Base-by-base conservation (phyloP, 2,329 filamentous ascomycete species). In the Chrysoporthe cubensis region DNA sequence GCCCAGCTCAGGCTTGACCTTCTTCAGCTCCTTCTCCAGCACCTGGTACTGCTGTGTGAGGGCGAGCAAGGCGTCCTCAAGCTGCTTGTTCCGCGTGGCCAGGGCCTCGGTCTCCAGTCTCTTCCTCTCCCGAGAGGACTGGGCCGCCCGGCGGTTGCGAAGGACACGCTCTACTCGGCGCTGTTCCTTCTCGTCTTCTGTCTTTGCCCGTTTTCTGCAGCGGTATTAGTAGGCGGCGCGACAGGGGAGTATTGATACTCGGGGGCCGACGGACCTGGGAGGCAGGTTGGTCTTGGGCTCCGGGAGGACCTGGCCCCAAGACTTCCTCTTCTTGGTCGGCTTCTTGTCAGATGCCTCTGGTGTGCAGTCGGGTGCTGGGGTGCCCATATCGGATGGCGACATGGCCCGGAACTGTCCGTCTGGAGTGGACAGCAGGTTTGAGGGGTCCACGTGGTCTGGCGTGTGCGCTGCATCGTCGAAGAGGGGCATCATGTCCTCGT, bases 151-250 rank as follows among this genome's bases (percentile, higher is more conserved):
- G 72, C 96, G 93, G 78, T 99, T 99, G 57, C 96, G 91, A 74
- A 98, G 93, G 72, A 99, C 96, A 71, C 96, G 93, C 84, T 99
- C 96, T 66, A 98, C 96, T 70, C 96, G 92, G 57, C 96, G 91
- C 80, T 99, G 96, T 81, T 98, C 96, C 83, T 99, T 99, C 81
- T 99, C 96, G 76, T 97, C 96, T 75, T 97, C 95, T 2, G 96
- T 99, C 87, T 98, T 99, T 74, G 96, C 96, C 71, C 96, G 93
- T 88, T 99, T 99, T 73, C 92, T 93, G 71, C 66, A 8, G 69
- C 62, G 9, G 74, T 66, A 43, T 54, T 21, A 44, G 60, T n/a
- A 37, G n/a, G n/a, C 6, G 13, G 16, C 3, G 50, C 3, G 7
- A 34, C 40, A 7, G 7, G 18, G 16, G 16, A 21, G 26, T 42